Base-by-base conservation (phyloP, 495 filamentous ascomycete species). In the Bacidia rubella region DNA sequence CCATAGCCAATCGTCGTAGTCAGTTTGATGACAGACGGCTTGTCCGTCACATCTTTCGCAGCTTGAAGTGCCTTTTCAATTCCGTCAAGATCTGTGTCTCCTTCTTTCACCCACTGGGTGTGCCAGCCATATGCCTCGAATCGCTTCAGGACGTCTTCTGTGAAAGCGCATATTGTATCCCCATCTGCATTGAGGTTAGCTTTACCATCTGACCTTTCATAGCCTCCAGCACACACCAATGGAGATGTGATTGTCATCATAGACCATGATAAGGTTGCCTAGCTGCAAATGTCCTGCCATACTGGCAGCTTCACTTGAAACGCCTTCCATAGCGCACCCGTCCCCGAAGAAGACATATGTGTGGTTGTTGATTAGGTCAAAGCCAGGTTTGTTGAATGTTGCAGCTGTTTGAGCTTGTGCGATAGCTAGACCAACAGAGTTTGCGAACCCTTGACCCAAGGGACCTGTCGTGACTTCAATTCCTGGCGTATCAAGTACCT, bases 81-180 rank as follows among this genome's bases (percentile, higher is more conserved):
- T 60, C 67, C 81, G 60, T 82, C 81, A 53, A 95, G 79, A 70
- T 99, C 87, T 68, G 84, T 68, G 74, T 99, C 87, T 69, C 92
- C 92, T 58, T 97, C 80, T 65, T 84, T 75, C 65, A 99, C 90
- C 68, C 78, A 75, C 66, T 86, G 74, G 42, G 76, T 78, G 69
- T 99, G 92, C 93, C 93, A 99, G 73, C 92, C 92, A 68, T 99
- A 99, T 45, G 93, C 68, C 74, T 97, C 87, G 70, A 96, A 97
- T 60, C 92, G 81, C 81, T 92, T 88, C 63, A 81, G 64, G 56
- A 99, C 92, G 58, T 99, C 93, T 71, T 99, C 92, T 43, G 92
- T 99, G 75, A 99, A 99, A 49, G 92, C 83, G 62, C 77, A 80
- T 73, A 87, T 87, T 68, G 87, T 99, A 74, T 93, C 82, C 69